These are phyloP conservation scores for Sugiyamaella novakii DNA, from an alignment of 1,139 yeast genomes.

Conservation along the genomic window DNA sequence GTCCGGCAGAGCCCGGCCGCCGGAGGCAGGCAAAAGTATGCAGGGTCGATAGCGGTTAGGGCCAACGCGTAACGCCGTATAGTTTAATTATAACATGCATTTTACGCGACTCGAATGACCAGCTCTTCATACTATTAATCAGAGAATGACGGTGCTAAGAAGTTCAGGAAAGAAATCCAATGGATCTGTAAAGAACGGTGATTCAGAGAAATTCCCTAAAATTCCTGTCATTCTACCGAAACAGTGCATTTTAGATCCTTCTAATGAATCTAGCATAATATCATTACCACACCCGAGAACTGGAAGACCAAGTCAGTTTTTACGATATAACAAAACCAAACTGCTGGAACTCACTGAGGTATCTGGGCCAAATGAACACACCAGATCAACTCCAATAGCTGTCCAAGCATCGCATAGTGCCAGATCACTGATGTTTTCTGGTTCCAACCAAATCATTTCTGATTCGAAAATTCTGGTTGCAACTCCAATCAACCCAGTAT, in stretches of 20 bases:
- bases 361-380: slow-evolving; percentile 28
- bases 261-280: slow-evolving; percentile 10
- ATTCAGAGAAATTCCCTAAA: neutral
- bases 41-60: slow-evolving; percentile 10
- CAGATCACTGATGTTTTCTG: slow-evolving; percentile 32
- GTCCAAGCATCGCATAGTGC: slow-evolving; percentile 26
- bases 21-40: too few species aligned
- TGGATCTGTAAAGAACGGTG: neutral
- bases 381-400: slow-evolving; percentile 9
- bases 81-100: slow-evolving; percentile 10
- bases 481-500: slow-evolving; percentile 40
- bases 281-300: slow-evolving; percentile 38
- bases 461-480: slow-evolving; percentile 37
- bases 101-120: neutral
- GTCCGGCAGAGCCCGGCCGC: too few species aligned
- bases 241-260: slow-evolving; percentile 17
- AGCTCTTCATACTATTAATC: neutral
- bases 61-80: slow-evolving; percentile 4
- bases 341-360: slow-evolving; percentile 35
- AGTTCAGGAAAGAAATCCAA: too few species aligned
- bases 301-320: slow-evolving; percentile 29
- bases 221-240: slow-evolving; percentile 24
- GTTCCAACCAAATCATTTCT: slow-evolving; percentile 21
- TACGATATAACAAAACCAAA: slow-evolving; percentile 16
- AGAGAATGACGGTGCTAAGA: slow-evolving; percentile 4